Conservation (phyloP, 176 grass and related monocot genomes). For the Eragrostis nindensis region DNA sequence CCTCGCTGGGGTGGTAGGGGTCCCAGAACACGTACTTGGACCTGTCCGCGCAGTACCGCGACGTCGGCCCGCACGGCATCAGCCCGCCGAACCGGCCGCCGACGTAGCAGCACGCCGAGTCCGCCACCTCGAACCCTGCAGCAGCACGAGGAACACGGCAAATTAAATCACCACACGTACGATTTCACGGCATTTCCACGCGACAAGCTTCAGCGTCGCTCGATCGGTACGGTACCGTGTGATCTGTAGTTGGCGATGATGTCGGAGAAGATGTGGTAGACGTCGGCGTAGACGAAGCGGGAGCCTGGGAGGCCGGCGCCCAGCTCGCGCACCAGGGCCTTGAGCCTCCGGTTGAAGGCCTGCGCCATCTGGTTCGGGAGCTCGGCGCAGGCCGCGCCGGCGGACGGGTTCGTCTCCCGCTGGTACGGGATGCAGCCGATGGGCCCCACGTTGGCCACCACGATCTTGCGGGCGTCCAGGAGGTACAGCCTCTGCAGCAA, state of each 20-base stretch:
- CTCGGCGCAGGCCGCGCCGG: conserved; percentile 48
- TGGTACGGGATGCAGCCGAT: conserved; percentile 88
- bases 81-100: conserved; percentile 69
- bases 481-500: conserved; percentile 66
- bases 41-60: conserved; percentile 60
- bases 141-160: background rate
- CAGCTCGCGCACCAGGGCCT: conserved; percentile 57
- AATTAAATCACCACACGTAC: background rate
- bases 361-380: conserved; percentile 69
- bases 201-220: too few relatives aligned
- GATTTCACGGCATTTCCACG: background rate
- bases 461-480: conserved; percentile 76
- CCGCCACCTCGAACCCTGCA: conserved; percentile 70
- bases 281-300: conserved; percentile 75
- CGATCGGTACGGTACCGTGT: conserved; percentile 56
- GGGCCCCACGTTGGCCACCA: conserved; percentile 78
- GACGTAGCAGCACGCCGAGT: conserved; percentile 74
- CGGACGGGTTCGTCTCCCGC: conserved; percentile 60
- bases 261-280: conserved; percentile 68
- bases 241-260: conserved; percentile 62
- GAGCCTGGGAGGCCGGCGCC: conserved; percentile 53
- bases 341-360: conserved; percentile 68
- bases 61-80: conserved; percentile 66
- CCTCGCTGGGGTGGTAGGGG: conserved; percentile 79
- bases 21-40: conserved; percentile 95